Percentiles rank a stretch among this genome's conserved stretches.
phyloP scores from a whole-genome alignment of 768 basidiomycete genomes.

The Lyophyllum decastes region DNA sequence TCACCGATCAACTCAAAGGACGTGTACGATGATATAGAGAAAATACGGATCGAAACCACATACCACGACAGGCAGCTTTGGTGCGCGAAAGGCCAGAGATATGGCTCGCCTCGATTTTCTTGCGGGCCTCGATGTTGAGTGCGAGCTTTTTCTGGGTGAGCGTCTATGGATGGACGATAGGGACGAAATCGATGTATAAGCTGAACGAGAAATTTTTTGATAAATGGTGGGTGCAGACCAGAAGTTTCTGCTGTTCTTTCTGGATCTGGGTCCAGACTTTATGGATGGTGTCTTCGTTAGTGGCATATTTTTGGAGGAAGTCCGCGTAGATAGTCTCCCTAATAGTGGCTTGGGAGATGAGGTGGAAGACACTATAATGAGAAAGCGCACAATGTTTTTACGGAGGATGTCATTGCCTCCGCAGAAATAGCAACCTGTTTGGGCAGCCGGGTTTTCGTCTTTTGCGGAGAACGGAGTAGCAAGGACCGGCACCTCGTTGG shows the following conservation, averaged over 20 bases:
- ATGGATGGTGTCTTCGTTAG: conserved; percentile 25
- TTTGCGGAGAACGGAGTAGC: not conserved
- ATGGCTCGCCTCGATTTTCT: conserved; percentile 15
- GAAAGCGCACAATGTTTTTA: conserved; percentile 15
- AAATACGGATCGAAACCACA: not conserved
- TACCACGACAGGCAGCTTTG: conserved; percentile 20
- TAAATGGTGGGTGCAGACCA: conserved; percentile 7
- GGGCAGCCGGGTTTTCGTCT: not conserved
- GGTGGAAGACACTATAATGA: not conserved
- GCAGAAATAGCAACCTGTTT: conserved; percentile 12
- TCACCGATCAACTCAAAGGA: not conserved
- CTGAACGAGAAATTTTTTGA: not conserved
- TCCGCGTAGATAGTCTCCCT: conserved; percentile 22
- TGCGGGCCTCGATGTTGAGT: conserved; percentile 10
- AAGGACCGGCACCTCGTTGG: conserved; percentile 14
- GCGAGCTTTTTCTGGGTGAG: conserved; percentile 5
- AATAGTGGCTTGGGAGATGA: not conserved
- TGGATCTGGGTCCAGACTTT: conserved; percentile 22
- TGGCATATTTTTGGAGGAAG: conserved; percentile 23
- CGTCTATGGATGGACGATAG: conserved; percentile 2
- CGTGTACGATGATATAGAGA: not conserved
- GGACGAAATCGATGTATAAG: not conserved
- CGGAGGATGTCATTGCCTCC: conserved; percentile 15
- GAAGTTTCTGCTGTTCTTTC: conserved; percentile 23
- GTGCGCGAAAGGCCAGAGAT: conserved; percentile 19